Base-by-base conservation (phyloP, 2,329 filamentous ascomycete species). In the Scedosporium dehoogii region DNA sequence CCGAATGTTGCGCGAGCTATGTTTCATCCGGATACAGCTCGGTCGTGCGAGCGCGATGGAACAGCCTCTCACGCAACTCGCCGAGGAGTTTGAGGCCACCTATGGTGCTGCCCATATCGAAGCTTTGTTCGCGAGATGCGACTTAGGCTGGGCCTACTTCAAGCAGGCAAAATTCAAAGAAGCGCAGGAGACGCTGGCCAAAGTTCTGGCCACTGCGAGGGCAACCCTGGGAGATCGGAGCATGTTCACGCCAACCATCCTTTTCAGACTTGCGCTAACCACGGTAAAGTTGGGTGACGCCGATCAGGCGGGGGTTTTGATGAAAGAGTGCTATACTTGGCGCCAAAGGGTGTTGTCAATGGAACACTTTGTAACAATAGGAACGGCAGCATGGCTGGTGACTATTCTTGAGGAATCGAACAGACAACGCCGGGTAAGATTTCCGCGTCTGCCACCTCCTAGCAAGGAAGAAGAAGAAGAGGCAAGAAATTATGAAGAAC, bases 111-210 rank as follows among this genome's bases (percentile, higher is more conserved):
- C 60, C 16, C 53, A 65, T 25, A 44, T 56, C 0, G 63, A 46
- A 1, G 59, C 62, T 6, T 57, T 64, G 48, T 23, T 60, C 3
- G 56, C 61, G 29, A 60, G 58, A 53, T 41, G 59, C 10, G 27
- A 64, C 7, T 56, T 64, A 12, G 63, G 61, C 0, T 16, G 42
- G 3, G 63, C 59, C 0, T 60, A 41, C 27, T 53, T 51, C n/a
- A 63, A 74, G 62, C 66, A 75, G 4, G 70, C 70, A 53, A 71
- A 71, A 0, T 73, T 75, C 23, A 67, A 64, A 16, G 71, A 74
- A 46, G 74, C 72, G 0, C 68, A 70, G 29, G 23, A 48, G 18
- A 68, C 74, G 65, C 66, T 74, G 1, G 67, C 66, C 0, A 68
- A 71, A 5, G 69, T 70, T 3, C 62, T 75, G 16, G 56, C 61